Evolutionary conservation across 805 yeast species (phyloP).

Genomic region (Metschnikowia kofuensis): DNA sequence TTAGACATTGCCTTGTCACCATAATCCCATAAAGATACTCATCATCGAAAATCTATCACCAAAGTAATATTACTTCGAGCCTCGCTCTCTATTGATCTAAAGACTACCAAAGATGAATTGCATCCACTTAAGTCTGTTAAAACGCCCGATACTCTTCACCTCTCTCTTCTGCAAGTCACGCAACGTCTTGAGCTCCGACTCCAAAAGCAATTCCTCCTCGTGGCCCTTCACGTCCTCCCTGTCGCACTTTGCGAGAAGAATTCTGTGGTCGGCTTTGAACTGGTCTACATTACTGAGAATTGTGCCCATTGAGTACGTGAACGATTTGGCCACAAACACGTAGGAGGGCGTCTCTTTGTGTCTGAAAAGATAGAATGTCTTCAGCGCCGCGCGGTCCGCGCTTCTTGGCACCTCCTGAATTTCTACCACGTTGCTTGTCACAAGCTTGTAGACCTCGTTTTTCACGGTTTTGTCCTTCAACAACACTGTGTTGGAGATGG

Average conservation of each 20-base stretch:
- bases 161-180: slow-evolving; percentile 59
- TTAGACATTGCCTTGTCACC: too few relatives aligned
- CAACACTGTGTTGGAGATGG: slow-evolving; percentile 69
- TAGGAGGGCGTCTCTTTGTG: slow-evolving; percentile 44
- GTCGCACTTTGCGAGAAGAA: slow-evolving; percentile 73
- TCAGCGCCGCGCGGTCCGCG: slow-evolving; percentile 84
- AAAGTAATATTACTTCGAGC: not conserved
- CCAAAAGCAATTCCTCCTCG: slow-evolving; percentile 70
- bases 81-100: not conserved
- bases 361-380: slow-evolving; percentile 81
- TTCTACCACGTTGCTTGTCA: slow-evolving; percentile 71
- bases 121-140: slow-evolving; percentile 52
- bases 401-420: slow-evolving; percentile 93
- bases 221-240: slow-evolving; percentile 88
- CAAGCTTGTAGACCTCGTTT: slow-evolving; percentile 61
- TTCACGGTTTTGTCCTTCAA: slow-evolving; percentile 77
- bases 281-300: slow-evolving; percentile 48
- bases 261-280: slow-evolving; percentile 57
- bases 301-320: slow-evolving; percentile 54
- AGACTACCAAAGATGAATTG: slow-evolving; percentile 49
- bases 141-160: slow-evolving; percentile 49
- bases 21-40: too few relatives aligned
- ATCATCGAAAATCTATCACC: too few relatives aligned
- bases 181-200: slow-evolving; percentile 72
- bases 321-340: slow-evolving; percentile 34